Evolutionary conservation across 306 rosid species (phyloP).

Genomic region (Vigna nakashimae): DNA sequence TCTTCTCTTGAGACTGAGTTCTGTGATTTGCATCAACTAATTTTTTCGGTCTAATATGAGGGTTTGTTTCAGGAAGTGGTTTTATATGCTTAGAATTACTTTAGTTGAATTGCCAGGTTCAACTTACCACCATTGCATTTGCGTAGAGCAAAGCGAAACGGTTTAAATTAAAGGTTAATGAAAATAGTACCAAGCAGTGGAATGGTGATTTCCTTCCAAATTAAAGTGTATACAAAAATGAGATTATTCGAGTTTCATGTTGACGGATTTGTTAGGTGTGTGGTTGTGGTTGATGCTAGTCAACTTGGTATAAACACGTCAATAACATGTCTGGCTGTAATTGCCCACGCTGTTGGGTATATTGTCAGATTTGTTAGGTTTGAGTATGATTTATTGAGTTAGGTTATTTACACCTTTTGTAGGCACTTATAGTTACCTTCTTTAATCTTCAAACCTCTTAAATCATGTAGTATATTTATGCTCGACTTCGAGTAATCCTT

Average conservation of each 20-base stretch:
- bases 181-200: slow-evolving; percentile 13
- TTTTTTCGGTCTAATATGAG: neutral
- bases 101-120: slow-evolving; percentile 11
- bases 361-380: slow-evolving; percentile 11
- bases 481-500: slow-evolving; percentile 32
- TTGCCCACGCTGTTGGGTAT: neutral
- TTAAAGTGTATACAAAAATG: neutral
- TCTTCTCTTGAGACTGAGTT: slow-evolving; percentile 28
- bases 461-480: slow-evolving; percentile 12
- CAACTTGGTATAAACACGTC: slow-evolving; percentile 11
- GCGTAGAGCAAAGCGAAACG: neutral
- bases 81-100: neutral
- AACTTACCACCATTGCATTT: neutral
- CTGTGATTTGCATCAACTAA: neutral
- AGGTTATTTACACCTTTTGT: slow-evolving; percentile 3
- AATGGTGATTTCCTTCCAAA: slow-evolving; percentile 21
- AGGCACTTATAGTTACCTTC: neutral
- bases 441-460: slow-evolving; percentile 24
- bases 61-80: neutral
- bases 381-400: slow-evolving; percentile 20
- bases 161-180: slow-evolving; percentile 16
- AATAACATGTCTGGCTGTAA: slow-evolving; percentile 17
- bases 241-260: slow-evolving; percentile 18
- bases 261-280: slow-evolving; percentile 5
- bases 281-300: slow-evolving; percentile 25